A percentile compares a stretch with the other conserved stretches of the same genome.
These are phyloP conservation scores for Bipolaris oryzae DNA, from an alignment of 2,329 filamentous ascomycete species.

Conservation along the genomic window DNA sequence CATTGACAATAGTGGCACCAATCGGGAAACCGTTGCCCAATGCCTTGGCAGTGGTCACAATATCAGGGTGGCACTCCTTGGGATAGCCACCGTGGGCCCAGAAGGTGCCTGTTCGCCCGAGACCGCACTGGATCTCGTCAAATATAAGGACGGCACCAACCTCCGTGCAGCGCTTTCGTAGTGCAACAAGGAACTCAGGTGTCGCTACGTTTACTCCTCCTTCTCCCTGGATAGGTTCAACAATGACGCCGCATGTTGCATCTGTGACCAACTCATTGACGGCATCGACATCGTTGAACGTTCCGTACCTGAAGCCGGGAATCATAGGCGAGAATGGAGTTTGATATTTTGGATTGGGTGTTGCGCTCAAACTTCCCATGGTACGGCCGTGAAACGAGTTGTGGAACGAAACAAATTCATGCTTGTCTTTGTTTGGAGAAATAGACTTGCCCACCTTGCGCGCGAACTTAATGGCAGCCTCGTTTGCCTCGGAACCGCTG, in stretches of 20 bases:
- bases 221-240: constrained; percentile 97
- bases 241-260: constrained; percentile 88
- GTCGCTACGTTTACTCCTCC: constrained; percentile 86
- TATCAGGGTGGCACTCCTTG: constrained; percentile 84
- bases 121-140: constrained; percentile 96
- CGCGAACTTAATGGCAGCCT: constrained; percentile 96
- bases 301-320: constrained; percentile 86
- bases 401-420: constrained; percentile 87
- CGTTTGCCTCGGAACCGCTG: constrained; percentile 95
- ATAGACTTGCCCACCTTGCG: constrained; percentile 83
- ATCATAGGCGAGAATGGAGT: constrained; percentile 94
- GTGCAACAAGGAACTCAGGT: constrained; percentile 79
- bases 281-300: constrained; percentile 78
- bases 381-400: constrained; percentile 95
- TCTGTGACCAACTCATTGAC: constrained; percentile 78
- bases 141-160: constrained; percentile 90
- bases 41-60: constrained; percentile 93
- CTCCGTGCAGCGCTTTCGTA: constrained; percentile 83
- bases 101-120: constrained; percentile 82
- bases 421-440: constrained; percentile 73
- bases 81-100: constrained; percentile 86
- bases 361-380: constrained; percentile 94
- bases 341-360: constrained; percentile 97
- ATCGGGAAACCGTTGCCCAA: constrained; percentile 97
- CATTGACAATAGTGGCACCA: constrained; percentile 75